phyloP scores from a whole-genome alignment of 805 yeast species.

The Pichia deserticola region DNA sequence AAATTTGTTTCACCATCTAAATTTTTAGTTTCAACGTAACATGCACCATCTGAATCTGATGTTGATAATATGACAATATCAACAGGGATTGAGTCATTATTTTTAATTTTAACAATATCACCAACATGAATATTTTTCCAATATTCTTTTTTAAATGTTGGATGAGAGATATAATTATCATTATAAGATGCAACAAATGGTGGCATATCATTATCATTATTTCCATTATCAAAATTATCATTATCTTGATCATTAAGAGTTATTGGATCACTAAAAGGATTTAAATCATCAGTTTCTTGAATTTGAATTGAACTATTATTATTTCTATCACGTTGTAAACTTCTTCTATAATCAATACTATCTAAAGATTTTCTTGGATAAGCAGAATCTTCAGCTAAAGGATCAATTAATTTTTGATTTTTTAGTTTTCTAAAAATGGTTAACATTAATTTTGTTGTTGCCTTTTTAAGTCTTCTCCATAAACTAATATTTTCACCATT shows the following conservation, averaged over 20 bases:
- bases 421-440: slow-evolving; percentile 15
- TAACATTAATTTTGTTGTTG: slow-evolving; percentile 15
- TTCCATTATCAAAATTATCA: slow-evolving; percentile 1
- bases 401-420: slow-evolving; percentile 20
- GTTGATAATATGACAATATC: slow-evolving; percentile 63
- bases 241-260: slow-evolving; percentile 12
- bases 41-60: slow-evolving; percentile 58
- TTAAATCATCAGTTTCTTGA: slow-evolving; percentile 12
- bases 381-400: slow-evolving; percentile 18
- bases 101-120: slow-evolving; percentile 57
- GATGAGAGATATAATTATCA: slow-evolving; percentile 12
- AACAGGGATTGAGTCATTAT: slow-evolving; percentile 74
- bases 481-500: slow-evolving; percentile 53
- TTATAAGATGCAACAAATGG: slow-evolving; percentile 24
- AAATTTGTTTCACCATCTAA: slow-evolving; percentile 76
- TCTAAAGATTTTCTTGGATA: slow-evolving; percentile 24
- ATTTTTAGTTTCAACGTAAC: slow-evolving; percentile 74
- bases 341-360: slow-evolving; percentile 27
- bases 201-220: slow-evolving; percentile 12
- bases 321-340: slow-evolving; percentile 17
- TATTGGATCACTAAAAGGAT: slow-evolving; percentile 23
- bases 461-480: slow-evolving; percentile 67
- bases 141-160: slow-evolving; percentile 33
- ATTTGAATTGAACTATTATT: slow-evolving; percentile 7
- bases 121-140: slow-evolving; percentile 79